Percentiles rank a stretch among this genome's conserved stretches.
Evolutionary conservation across 129 eudicot species (phyloP).

Genomic region (Chrysanthemum seticuspe): DNA sequence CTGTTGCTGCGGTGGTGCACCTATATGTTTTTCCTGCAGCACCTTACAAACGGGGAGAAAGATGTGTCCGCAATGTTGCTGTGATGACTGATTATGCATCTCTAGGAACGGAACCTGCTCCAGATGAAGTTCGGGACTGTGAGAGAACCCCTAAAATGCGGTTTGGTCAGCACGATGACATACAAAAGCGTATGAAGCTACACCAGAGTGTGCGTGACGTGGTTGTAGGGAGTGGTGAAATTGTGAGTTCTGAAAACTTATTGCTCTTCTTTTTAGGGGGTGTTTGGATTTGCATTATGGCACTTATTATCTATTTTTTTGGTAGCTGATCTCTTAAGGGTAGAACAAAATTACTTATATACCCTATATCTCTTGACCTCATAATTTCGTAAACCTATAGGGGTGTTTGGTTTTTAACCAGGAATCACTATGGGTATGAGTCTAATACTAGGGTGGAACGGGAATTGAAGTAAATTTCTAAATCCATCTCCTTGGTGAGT

Average conservation of each 20-base stretch:
- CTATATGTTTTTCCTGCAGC: conserved; percentile 84
- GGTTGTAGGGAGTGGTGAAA: conserved; percentile 90
- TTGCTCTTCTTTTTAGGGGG: not conserved
- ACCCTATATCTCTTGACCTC: no score
- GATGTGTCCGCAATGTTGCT: conserved; percentile 88
- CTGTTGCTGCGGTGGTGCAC: conserved; percentile 90
- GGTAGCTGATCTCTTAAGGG: no score
- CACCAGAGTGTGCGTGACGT: conserved; percentile 96
- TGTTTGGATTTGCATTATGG: no score
- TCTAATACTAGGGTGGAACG: no score
- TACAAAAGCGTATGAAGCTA: conserved; percentile 58
- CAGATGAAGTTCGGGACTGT: conserved; percentile 85
- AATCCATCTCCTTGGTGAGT: no score
- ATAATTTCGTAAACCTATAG: no score
- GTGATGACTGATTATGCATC: conserved; percentile 90
- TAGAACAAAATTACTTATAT: no score
- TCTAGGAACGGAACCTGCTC: conserved; percentile 78
- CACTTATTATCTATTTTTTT: no score
- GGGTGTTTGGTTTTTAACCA: no score
- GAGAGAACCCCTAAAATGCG: conserved; percentile 57
- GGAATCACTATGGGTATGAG: no score
- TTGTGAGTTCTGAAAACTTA: conserved; percentile 45
- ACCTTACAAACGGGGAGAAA: conserved; percentile 88
- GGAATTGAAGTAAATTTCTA: no score
- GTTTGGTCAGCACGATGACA: conserved; percentile 45